A percentile compares a stretch with the other conserved stretches of the same genome.
These are phyloP conservation scores for Warburgia ugandensis DNA, from an alignment of 164 flowering plant genomes.

Conservation along the genomic window DNA sequence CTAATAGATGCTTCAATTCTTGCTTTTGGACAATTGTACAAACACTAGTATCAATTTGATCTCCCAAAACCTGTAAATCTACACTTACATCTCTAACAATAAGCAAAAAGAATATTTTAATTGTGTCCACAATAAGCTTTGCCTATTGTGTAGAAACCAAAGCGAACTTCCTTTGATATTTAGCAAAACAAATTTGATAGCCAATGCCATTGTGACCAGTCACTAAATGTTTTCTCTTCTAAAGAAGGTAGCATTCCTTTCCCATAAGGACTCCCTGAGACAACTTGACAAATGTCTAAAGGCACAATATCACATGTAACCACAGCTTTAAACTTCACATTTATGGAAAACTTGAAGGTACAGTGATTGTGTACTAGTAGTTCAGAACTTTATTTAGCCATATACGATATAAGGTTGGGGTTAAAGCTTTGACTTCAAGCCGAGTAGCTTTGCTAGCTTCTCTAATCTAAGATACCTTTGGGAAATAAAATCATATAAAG, in stretches of 20 bases:
- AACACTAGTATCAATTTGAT: too few relatives aligned
- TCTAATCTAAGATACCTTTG: too few relatives aligned
- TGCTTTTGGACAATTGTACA: too few relatives aligned
- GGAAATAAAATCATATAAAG: too few relatives aligned
- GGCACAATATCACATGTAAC: conserved; percentile 3
- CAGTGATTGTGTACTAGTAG: neutral
- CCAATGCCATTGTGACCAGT: neutral
- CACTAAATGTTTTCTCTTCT: neutral
- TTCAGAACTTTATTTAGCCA: neutral
- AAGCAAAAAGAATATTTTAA: neutral
- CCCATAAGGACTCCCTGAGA: conserved; percentile 1
- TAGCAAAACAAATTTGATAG: neutral
- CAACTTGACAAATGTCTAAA: neutral
- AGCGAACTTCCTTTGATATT: neutral
- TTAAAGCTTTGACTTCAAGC: too few relatives aligned
- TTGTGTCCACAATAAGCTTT: neutral
- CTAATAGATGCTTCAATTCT: too few relatives aligned
- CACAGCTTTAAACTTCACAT: neutral
- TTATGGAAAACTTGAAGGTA: conserved; percentile 2
- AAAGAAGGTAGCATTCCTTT: neutral
- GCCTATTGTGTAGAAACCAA: neutral
- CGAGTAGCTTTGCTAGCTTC: too few relatives aligned
- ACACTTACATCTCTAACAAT: too few relatives aligned
- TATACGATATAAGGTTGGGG: neutral
- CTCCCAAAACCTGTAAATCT: too few relatives aligned